Evolutionary conservation across 1,284 basidiomycete species (phyloP).

Genomic region (Quambalaria eucalypti): DNA sequence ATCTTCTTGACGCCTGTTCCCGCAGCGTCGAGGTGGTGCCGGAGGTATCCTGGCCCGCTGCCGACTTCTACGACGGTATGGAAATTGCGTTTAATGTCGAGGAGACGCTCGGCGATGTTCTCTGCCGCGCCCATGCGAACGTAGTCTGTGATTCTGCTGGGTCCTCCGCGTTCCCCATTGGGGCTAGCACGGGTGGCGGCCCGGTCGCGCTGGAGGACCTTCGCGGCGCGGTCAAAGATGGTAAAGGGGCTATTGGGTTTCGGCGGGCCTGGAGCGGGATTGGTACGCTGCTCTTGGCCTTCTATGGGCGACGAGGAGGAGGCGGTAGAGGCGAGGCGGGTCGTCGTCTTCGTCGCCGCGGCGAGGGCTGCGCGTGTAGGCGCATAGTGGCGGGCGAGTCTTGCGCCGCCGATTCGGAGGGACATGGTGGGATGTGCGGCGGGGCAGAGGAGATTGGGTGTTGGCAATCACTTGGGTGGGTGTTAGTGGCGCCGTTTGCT

Average conservation of each 20-base stretch:
- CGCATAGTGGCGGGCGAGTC: too few species aligned
- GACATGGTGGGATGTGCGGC: too few species aligned
- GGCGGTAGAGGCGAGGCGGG: slow-evolving; percentile 23
- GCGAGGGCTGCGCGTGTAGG: too few species aligned
- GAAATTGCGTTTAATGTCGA: slow-evolving; percentile 83
- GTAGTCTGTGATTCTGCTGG: slow-evolving; percentile 65
- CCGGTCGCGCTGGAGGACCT: slow-evolving; percentile 69
- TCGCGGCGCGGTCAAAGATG: slow-evolving; percentile 78
- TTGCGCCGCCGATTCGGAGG: too few species aligned
- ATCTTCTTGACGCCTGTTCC: slow-evolving; percentile 59
- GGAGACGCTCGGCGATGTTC: slow-evolving; percentile 75
- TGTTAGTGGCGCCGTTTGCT: too few species aligned
- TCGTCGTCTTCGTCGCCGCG: too few species aligned
- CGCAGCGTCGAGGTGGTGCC: slow-evolving; percentile 67
- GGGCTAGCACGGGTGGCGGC: slow-evolving; percentile 59
- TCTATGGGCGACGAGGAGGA: slow-evolving; percentile 4
- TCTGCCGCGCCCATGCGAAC: slow-evolving; percentile 82
- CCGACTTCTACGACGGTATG: slow-evolving; percentile 75
- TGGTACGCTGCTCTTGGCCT: slow-evolving; percentile 5
- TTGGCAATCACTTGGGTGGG: too few species aligned
- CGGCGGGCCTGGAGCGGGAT: slow-evolving; percentile 31
- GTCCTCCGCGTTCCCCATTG: slow-evolving; percentile 47
- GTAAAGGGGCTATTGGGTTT: slow-evolving; percentile 36
- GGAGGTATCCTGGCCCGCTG: slow-evolving; percentile 87
- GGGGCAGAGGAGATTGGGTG: too few species aligned